phyloP scores from a whole-genome alignment of 1,284 basidiomycete species.

The Austroboletus niveus region DNA sequence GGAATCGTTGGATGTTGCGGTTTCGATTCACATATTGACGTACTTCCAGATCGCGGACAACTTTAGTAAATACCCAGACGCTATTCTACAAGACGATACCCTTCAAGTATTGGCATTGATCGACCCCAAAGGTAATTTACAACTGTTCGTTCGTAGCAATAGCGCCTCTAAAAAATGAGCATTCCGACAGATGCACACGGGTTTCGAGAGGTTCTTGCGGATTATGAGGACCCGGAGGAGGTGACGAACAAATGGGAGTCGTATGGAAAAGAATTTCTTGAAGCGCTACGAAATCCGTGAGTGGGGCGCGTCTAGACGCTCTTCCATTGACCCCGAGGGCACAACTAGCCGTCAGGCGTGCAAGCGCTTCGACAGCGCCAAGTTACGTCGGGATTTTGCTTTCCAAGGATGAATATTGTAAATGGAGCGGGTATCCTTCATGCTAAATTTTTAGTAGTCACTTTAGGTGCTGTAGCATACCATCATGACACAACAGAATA shows the following conservation, averaged over 20 bases:
- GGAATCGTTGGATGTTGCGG: neutral
- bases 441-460: too few relatives aligned
- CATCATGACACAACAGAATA: too few relatives aligned
- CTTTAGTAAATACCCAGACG: slow-evolving; percentile 1
- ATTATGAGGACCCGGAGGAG: slow-evolving; percentile 16
- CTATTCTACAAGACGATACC: slow-evolving; percentile 26
- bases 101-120: slow-evolving; percentile 24
- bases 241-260: slow-evolving; percentile 21
- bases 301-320: slow-evolving; percentile 2
- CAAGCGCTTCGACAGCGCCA: slow-evolving; percentile 17
- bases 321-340: slow-evolving; percentile 1
- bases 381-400: slow-evolving; percentile 21
- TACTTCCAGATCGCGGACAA: slow-evolving; percentile 16
- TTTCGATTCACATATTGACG: neutral
- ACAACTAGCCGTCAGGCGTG: slow-evolving; percentile 2
- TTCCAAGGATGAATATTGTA: slow-evolving; percentile 18
- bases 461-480: too few relatives aligned
- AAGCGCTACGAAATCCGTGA: slow-evolving; percentile 21
- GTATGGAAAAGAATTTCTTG: slow-evolving; percentile 23
- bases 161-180: slow-evolving; percentile 5
- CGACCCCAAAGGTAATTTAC: slow-evolving; percentile 18
- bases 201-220: slow-evolving; percentile 16
- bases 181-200: slow-evolving; percentile 9
- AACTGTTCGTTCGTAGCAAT: neutral
- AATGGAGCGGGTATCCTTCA: too few relatives aligned